These are phyloP conservation scores for Sporothrix dimorphospora DNA, from an alignment of 2,329 filamentous ascomycete species.

Conservation along the genomic window DNA sequence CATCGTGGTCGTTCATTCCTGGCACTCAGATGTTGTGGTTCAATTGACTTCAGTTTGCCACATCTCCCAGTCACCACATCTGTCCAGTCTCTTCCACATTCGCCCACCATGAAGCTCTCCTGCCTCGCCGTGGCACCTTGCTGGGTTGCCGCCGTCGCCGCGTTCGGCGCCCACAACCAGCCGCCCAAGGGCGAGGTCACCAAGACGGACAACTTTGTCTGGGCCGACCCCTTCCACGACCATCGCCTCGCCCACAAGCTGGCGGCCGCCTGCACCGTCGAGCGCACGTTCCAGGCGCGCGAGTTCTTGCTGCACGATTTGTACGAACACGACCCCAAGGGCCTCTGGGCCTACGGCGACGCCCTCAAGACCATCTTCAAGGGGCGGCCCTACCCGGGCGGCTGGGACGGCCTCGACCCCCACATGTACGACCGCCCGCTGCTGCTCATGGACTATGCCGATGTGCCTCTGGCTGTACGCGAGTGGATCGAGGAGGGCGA, in stretches of 20 bases:
- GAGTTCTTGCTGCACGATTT: conserved; percentile 52
- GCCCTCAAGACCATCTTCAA: conserved; percentile 48
- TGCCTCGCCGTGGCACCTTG: background rate
- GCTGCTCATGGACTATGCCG: conserved; percentile 51
- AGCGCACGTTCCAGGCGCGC: conserved; percentile 43
- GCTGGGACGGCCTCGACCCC: conserved; percentile 56
- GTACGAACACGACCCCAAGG: conserved; percentile 43
- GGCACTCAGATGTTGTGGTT: background rate
- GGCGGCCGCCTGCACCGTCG: conserved; percentile 42
- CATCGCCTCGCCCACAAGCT: conserved; percentile 39
- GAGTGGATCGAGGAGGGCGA: conserved; percentile 51
- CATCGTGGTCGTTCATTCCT: background rate
- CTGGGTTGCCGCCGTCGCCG: conserved; percentile 33
- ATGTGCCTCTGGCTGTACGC: conserved; percentile 48
- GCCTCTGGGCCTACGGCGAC: conserved; percentile 46
- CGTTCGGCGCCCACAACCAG: conserved; percentile 34
- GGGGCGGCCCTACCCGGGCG: conserved; percentile 52
- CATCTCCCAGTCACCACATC: background rate
- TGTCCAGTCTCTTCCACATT: background rate
- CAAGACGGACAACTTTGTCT: conserved; percentile 47
- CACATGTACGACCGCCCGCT: conserved; percentile 54
- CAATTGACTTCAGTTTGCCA: background rate
- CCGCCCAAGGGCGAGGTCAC: conserved; percentile 40
- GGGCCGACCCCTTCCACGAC: conserved; percentile 46
- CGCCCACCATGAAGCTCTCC: background rate